Conservation (phyloP, 2,329 filamentous ascomycete species). For the Trichoderma aggressivum region DNA sequence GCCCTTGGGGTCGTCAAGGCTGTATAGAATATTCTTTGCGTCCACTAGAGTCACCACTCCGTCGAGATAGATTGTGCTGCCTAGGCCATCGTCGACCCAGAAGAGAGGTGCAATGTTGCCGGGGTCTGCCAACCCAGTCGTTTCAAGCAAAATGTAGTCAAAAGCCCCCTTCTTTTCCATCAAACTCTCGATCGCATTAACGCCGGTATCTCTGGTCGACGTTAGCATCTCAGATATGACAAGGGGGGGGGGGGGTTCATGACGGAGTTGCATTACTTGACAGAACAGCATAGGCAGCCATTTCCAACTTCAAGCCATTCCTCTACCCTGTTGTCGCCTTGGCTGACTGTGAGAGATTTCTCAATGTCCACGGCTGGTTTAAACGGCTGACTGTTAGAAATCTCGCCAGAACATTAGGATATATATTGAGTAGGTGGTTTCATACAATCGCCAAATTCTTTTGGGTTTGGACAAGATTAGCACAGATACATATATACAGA, state of each 20-base stretch:
- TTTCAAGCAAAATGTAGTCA: constrained; percentile 96
- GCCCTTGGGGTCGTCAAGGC: constrained; percentile 68
- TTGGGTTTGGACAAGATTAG: background rate
- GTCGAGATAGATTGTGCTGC: constrained; percentile 92
- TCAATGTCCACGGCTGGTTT: constrained; percentile 84
- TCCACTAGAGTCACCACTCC: constrained; percentile 96
- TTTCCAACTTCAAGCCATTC: constrained; percentile 97
- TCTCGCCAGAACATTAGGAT: background rate
- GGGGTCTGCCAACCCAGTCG: constrained; percentile 89
- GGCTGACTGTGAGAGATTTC: constrained; percentile 87
- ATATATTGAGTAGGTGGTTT: constrained; percentile 24
- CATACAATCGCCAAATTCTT: constrained; percentile 80
- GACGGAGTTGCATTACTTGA: constrained; percentile 61
- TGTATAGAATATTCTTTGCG: constrained; percentile 83
- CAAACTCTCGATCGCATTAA: constrained; percentile 89
- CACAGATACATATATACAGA: background rate
- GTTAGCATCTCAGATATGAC: background rate
- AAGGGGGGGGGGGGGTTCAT: too few species aligned
- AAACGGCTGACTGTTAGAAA: constrained; percentile 12
- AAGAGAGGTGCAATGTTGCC: constrained; percentile 94
- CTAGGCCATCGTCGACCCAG: constrained; percentile 95
- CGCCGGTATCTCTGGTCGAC: constrained; percentile 70
- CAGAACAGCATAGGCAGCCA: constrained; percentile 95
- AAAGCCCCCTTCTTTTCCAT: constrained; percentile 94
- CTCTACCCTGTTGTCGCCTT: constrained; percentile 76